These are phyloP conservation scores for Fusarium solani-melongenae DNA, from an alignment of 2,329 filamentous ascomycete species.

Conservation along the genomic window DNA sequence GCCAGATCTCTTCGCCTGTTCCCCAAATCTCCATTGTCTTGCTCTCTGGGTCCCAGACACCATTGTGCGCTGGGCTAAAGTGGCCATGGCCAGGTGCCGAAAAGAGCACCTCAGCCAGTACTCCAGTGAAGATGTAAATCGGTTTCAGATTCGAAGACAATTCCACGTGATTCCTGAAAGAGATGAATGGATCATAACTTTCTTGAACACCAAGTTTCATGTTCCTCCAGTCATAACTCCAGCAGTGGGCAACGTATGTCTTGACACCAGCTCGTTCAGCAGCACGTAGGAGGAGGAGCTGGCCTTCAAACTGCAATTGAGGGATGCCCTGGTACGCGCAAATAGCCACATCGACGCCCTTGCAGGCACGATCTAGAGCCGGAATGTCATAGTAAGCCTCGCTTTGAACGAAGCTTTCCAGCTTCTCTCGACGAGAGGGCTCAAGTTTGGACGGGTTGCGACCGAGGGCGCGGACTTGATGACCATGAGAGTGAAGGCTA, in stretches of 20 bases:
- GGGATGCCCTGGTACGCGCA: conserved; percentile 42
- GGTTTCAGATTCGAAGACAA: conserved; percentile 44
- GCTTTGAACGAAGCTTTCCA: conserved; percentile 43
- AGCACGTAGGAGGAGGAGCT: conserved; percentile 50
- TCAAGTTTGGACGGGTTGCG: conserved; percentile 45
- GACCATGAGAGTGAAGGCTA: conserved; percentile 41
- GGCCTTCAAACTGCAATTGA: conserved; percentile 44
- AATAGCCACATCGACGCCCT: conserved; percentile 51
- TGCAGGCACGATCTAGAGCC: conserved; percentile 46
- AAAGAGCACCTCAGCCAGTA: not conserved
- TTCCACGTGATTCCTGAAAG: conserved; percentile 47
- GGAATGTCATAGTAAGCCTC: conserved; percentile 43
- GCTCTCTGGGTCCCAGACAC: not conserved
- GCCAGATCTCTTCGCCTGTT: not conserved
- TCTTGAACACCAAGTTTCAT: conserved; percentile 45
- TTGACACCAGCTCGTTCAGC: conserved; percentile 49
- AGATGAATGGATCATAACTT: conserved; percentile 48
- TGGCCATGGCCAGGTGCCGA: not conserved
- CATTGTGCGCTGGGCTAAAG: not conserved
- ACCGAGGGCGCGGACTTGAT: conserved; percentile 49
- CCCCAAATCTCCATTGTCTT: not conserved
- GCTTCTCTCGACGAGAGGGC: conserved; percentile 9
- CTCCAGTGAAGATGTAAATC: conserved; percentile 46
- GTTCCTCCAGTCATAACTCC: conserved; percentile 49
- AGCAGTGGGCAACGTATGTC: conserved; percentile 44